Evolutionary conservation across 2,329 filamentous ascomycete genomes (phyloP).

Genomic region (Aspergillus versicolor): DNA sequence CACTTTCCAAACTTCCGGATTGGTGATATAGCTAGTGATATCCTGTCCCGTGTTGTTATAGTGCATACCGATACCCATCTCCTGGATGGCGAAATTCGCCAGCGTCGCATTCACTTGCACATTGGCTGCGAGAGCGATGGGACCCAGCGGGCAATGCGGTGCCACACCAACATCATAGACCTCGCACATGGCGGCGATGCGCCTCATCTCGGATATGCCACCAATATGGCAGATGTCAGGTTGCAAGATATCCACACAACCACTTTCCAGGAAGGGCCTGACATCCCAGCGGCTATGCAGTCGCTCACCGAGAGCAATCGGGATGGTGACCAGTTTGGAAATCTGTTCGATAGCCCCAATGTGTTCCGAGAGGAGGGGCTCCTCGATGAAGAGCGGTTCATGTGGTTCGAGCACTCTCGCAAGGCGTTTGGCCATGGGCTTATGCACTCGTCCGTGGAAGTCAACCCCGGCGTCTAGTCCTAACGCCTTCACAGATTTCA

Average conservation of each 20-base stretch:
- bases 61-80: slow-evolving; percentile 78
- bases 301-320: slow-evolving; percentile 71
- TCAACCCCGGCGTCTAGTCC: slow-evolving; percentile 74
- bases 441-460: slow-evolving; percentile 75
- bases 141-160: slow-evolving; percentile 71
- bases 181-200: slow-evolving; percentile 70
- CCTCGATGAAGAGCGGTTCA: slow-evolving; percentile 71
- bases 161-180: slow-evolving; percentile 72
- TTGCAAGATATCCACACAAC: slow-evolving; percentile 69
- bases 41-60: slow-evolving; percentile 66
- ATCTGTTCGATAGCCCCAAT: slow-evolving; percentile 64
- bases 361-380: slow-evolving; percentile 70
- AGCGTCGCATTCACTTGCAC: slow-evolving; percentile 64
- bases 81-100: slow-evolving; percentile 70
- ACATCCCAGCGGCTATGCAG: slow-evolving; percentile 73
- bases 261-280: slow-evolving; percentile 67
- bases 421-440: slow-evolving; percentile 76
- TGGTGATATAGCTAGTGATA: slow-evolving; percentile 63
- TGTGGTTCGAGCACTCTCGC: slow-evolving; percentile 66
- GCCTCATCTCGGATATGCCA: slow-evolving; percentile 68
- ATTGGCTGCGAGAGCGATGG: slow-evolving; percentile 69
- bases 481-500: slow-evolving; percentile 67
- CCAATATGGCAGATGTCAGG: slow-evolving; percentile 71
- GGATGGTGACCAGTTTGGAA: slow-evolving; percentile 56
- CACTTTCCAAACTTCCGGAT: slow-evolving; percentile 65